These are phyloP conservation scores for Penicillium desertorum DNA, from an alignment of 495 filamentous ascomycete species.

Conservation along the genomic window DNA sequence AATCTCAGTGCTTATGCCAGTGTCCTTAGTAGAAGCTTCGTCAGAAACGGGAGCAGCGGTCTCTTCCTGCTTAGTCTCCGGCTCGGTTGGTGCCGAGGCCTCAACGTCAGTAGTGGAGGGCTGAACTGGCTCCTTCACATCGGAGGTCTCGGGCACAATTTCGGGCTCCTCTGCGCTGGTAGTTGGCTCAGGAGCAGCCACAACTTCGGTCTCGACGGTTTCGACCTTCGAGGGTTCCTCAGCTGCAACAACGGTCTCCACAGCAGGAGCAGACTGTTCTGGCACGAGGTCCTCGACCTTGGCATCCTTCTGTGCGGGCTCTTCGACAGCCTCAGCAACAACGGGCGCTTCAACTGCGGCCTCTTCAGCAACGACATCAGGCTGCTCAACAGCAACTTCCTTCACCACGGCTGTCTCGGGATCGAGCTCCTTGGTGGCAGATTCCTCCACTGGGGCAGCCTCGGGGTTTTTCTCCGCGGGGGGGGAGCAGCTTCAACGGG, in stretches of 20 bases:
- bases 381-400: constrained; percentile 4
- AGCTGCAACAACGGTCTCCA: neutral
- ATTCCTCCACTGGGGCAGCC: constrained; percentile 5
- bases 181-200: constrained; percentile 1
- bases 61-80: constrained; percentile 17
- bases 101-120: constrained; percentile 6
- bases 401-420: constrained; percentile 15
- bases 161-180: neutral
- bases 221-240: constrained; percentile 1
- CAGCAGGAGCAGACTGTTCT: constrained; percentile 7
- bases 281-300: constrained; percentile 9
- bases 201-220: neutral
- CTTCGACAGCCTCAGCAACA: constrained; percentile 11
- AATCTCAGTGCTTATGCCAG: constrained; percentile 23
- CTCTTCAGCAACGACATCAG: constrained; percentile 5
- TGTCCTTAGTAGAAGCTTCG: constrained; percentile 24
- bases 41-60: constrained; percentile 2
- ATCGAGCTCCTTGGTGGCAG: constrained; percentile 6
- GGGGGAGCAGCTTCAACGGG: constrained; percentile 2
- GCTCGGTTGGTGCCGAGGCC: constrained; percentile 4
- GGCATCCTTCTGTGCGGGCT: constrained; percentile 9
- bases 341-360: constrained; percentile 1
- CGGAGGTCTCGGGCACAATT: constrained; percentile 8
- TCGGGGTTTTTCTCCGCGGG: constrained; percentile 1
- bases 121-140: constrained; percentile 13